Evolutionary conservation across 2,329 filamentous ascomycete species (phyloP).

Genomic region (Fonsecaea erecta): DNA sequence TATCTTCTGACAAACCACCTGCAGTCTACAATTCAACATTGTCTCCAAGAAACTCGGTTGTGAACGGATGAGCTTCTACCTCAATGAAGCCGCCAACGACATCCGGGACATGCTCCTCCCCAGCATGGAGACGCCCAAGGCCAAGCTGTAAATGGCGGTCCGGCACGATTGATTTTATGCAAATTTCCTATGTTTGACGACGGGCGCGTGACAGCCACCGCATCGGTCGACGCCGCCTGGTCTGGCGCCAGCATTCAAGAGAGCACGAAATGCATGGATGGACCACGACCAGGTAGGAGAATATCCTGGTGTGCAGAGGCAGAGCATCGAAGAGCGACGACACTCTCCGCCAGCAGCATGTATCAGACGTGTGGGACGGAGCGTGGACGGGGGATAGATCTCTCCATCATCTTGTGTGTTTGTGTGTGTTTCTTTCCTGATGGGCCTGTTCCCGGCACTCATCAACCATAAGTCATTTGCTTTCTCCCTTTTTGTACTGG

Average conservation of each 20-base stretch:
- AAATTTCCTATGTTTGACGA: conserved; percentile 10
- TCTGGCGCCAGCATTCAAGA: not conserved
- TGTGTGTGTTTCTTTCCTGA: not conserved
- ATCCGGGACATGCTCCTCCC: conserved; percentile 84
- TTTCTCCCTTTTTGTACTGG: not conserved
- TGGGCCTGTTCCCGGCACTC: too few species aligned
- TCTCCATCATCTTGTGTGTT: not conserved
- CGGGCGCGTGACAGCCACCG: not conserved
- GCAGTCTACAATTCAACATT: conserved; percentile 94
- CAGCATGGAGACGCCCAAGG: conserved; percentile 77
- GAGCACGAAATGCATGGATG: not conserved
- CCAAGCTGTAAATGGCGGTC: conserved; percentile 71
- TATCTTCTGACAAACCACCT: not conserved
- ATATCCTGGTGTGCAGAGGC: too few species aligned
- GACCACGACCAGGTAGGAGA: too few species aligned
- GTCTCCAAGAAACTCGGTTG: conserved; percentile 91
- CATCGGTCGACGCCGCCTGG: not conserved
- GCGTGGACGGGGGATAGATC: not conserved
- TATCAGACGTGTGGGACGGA: not conserved
- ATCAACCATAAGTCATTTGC: too few species aligned
- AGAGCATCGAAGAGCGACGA: too few species aligned
- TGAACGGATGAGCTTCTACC: conserved; percentile 91
- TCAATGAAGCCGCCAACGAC: conserved; percentile 91
- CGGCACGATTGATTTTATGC: not conserved
- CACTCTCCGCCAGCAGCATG: not conserved